These are phyloP conservation scores for Lipomyces yarrowii DNA, from an alignment of 1,139 yeast species.

Conservation along the genomic window DNA sequence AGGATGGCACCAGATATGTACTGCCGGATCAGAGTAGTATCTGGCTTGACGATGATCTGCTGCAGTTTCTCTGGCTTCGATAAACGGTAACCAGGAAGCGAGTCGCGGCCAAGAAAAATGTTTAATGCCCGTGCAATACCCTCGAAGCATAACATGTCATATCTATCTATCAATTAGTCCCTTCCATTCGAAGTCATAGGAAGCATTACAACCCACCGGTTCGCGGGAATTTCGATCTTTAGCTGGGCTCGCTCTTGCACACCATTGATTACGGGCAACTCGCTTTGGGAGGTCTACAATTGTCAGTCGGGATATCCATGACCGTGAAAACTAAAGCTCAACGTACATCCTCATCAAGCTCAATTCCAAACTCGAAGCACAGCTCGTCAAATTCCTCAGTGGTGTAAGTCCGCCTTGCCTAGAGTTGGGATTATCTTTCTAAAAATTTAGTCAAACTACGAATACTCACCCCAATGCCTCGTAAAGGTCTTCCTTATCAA, in stretches of 20 bases:
- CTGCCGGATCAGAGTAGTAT: conserved; percentile 73
- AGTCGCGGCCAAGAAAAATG: conserved; percentile 74
- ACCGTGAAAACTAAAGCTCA: neutral
- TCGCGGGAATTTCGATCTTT: conserved; percentile 97
- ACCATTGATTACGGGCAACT: conserved; percentile 54
- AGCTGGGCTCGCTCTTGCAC: conserved; percentile 87
- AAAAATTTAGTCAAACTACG: neutral
- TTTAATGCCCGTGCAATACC: conserved; percentile 96
- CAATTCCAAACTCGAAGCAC: conserved; percentile 97
- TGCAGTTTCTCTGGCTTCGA: conserved; percentile 50
- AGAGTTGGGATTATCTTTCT: neutral
- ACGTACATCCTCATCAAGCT: conserved; percentile 82
- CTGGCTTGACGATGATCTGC: conserved; percentile 76
- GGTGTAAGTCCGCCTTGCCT: conserved; percentile 62
- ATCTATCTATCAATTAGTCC: conserved; percentile 58
- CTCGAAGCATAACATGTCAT: conserved; percentile 96
- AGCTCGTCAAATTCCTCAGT: conserved; percentile 94
- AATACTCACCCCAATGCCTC: conserved; percentile 59
- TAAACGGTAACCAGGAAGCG: conserved; percentile 68
- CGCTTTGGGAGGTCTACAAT: conserved; percentile 56
- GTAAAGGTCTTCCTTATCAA: conserved; percentile 90
- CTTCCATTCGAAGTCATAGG: neutral
- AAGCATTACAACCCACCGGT: conserved; percentile 42
- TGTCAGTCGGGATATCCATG: neutral
- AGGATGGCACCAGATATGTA: conserved; percentile 93